Conservation (phyloP, 768 basidiomycete species). For the Gymnopilus dilepis region DNA sequence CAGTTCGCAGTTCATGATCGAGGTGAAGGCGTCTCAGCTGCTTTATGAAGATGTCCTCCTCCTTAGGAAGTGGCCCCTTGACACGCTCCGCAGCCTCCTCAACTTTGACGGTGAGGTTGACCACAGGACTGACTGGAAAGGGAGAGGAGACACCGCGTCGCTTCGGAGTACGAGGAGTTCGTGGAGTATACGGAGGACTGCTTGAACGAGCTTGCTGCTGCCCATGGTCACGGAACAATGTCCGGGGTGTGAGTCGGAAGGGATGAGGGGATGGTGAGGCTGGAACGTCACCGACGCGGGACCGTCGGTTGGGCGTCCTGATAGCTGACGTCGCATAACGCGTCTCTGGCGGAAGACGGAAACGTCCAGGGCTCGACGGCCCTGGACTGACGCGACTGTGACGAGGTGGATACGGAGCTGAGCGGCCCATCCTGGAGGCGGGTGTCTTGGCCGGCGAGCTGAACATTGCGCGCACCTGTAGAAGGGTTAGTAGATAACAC, state of each 20-base stretch:
- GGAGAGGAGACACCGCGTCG: background rate
- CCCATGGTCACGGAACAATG: background rate
- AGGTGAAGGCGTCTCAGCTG: too few species aligned
- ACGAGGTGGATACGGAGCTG: constrained; percentile 2
- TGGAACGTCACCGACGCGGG: background rate
- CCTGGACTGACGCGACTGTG: background rate
- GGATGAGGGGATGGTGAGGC: background rate
- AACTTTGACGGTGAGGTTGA: too few species aligned
- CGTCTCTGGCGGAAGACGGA: background rate
- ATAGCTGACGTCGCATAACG: background rate
- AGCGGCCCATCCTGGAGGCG: background rate
- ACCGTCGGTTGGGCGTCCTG: background rate
- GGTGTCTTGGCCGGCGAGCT: background rate
- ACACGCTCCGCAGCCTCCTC: too few species aligned
- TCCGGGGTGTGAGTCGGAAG: background rate
- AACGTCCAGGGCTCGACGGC: background rate
- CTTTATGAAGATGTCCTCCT: too few species aligned
- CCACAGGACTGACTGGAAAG: too few species aligned
- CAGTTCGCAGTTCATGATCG: too few species aligned
- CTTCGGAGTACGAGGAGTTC: background rate
- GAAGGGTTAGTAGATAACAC: background rate
- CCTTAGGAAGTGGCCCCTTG: too few species aligned
- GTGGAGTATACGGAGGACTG: background rate
- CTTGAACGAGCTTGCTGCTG: background rate
- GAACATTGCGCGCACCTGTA: constrained; percentile 5